Evolutionary conservation across 805 yeast genomes (phyloP).

Genomic region (Cyberlindnera xylosilytica): DNA sequence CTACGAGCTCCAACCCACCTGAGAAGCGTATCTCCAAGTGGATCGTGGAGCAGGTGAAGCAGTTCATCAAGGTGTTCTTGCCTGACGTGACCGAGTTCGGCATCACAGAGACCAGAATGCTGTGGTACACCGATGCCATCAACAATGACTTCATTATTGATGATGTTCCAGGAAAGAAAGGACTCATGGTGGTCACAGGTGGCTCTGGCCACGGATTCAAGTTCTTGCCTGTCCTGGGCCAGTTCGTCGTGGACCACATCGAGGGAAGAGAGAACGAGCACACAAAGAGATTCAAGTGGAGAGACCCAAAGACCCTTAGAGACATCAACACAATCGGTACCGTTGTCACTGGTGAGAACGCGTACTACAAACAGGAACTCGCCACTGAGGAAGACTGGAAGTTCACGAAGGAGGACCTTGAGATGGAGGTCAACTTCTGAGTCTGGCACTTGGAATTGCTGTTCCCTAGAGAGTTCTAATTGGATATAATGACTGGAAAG

Average conservation of each 20-base stretch:
- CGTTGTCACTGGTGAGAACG: slow-evolving; percentile 12
- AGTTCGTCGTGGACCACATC: slow-evolving; percentile 31
- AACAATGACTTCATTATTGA: slow-evolving; percentile 31
- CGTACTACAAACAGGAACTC: slow-evolving; percentile 33
- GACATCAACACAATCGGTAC: slow-evolving; percentile 28
- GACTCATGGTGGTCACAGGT: slow-evolving; percentile 32
- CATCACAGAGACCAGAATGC: slow-evolving; percentile 25
- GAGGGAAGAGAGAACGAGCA: slow-evolving; percentile 31
- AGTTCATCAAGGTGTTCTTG: slow-evolving; percentile 17
- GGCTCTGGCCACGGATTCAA: slow-evolving; percentile 37
- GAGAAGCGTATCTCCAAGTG: slow-evolving; percentile 26
- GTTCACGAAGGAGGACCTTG: slow-evolving; percentile 13
- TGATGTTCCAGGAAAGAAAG: slow-evolving; percentile 26
- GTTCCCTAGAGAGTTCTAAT: no score
- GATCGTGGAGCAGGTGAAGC: slow-evolving; percentile 26
- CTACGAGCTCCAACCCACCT: slow-evolving; percentile 24
- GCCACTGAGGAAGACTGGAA: slow-evolving; percentile 22
- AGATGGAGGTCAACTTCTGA: slow-evolving; percentile 1
- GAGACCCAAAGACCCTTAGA: slow-evolving; percentile 24
- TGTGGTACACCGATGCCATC: slow-evolving; percentile 38
- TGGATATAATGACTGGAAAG: no score
- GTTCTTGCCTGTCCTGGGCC: slow-evolving; percentile 34
- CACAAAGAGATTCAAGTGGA: slow-evolving; percentile 33
- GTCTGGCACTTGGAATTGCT: background rate
- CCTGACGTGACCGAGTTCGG: slow-evolving; percentile 22